These are phyloP conservation scores for Aquilaria malaccensis DNA, from an alignment of 345 rosid species.

Conservation along the genomic window DNA sequence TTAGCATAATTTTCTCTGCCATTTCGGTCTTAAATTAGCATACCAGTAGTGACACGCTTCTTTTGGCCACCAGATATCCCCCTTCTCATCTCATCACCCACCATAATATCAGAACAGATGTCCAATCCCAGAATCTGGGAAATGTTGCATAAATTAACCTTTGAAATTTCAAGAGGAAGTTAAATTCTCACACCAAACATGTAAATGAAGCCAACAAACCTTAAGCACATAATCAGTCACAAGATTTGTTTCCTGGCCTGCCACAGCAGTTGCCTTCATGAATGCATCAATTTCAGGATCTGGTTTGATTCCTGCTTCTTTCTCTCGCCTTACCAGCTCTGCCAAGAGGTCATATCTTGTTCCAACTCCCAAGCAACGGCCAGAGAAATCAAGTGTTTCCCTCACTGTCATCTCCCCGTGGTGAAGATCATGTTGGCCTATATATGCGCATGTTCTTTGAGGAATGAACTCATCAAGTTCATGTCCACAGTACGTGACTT, in stretches of 20 bases:
- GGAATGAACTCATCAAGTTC: slow-evolving; percentile 43
- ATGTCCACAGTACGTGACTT: slow-evolving; percentile 44
- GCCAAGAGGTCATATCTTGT: slow-evolving; percentile 33
- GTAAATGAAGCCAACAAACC: slow-evolving; percentile 23
- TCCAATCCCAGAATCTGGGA: slow-evolving; percentile 50
- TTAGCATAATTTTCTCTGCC: not conserved
- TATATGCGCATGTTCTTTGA: slow-evolving; percentile 52
- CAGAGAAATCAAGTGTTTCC: slow-evolving; percentile 51
- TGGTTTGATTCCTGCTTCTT: slow-evolving; percentile 41
- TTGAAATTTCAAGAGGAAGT: not conserved
- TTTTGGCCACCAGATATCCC: slow-evolving; percentile 65
- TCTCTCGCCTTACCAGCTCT: slow-evolving; percentile 44
- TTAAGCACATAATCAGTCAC: slow-evolving; percentile 51
- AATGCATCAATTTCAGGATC: slow-evolving; percentile 60
- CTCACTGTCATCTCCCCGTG: slow-evolving; percentile 60
- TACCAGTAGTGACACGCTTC: slow-evolving; percentile 57
- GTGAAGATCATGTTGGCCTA: slow-evolving; percentile 61
- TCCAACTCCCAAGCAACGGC: slow-evolving; percentile 58
- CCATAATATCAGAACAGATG: slow-evolving; percentile 47
- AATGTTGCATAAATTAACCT: not conserved
- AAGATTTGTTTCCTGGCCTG: slow-evolving; percentile 37
- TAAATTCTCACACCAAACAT: not conserved
- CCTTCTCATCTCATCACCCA: slow-evolving; percentile 58
- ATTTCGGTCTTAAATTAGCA: not conserved
- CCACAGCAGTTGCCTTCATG: slow-evolving; percentile 52